Percentiles rank a stretch among this genome's conserved stretches.
Conservation (phyloP, 2,329 filamentous ascomycete species). For the Diaporthe helianthi region DNA sequence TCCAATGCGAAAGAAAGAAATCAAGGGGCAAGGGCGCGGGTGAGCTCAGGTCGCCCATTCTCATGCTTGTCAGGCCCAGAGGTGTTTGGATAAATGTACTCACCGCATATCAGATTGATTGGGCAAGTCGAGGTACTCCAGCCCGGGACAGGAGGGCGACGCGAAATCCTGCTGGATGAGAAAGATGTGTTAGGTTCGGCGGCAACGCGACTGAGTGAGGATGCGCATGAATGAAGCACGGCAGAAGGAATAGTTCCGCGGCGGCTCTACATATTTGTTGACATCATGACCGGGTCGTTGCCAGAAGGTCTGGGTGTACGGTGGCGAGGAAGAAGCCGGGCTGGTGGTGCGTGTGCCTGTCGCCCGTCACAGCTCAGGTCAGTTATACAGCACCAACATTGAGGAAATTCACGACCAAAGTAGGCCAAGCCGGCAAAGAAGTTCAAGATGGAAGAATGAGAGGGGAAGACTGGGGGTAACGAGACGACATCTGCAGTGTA, state of each 20-base stretch:
- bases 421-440: slow-evolving; percentile 8
- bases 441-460: slow-evolving; percentile 2
- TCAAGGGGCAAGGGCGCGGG: background rate
- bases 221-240: slow-evolving; percentile 33
- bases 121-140: slow-evolving; percentile 62
- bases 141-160: slow-evolving; percentile 56
- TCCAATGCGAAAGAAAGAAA: background rate
- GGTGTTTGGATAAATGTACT: slow-evolving; percentile 41
- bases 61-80: background rate
- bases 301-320: slow-evolving; percentile 19
- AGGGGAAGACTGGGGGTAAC: slow-evolving; percentile 24
- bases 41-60: background rate
- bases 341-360: slow-evolving; percentile 16
- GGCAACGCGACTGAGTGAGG: background rate
- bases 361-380: slow-evolving; percentile 11
- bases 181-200: slow-evolving; percentile 40
- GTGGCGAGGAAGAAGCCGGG: slow-evolving; percentile 8
- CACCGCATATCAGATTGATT: slow-evolving; percentile 63
- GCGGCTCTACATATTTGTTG: slow-evolving; percentile 29
- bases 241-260: slow-evolving; percentile 6
- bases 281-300: slow-evolving; percentile 4
- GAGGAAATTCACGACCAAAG: background rate
- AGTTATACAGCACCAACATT: slow-evolving; percentile 4
- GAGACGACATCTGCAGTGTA: slow-evolving; percentile 24
- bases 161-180: slow-evolving; percentile 59